Evolutionary conservation across 371 early-diverging fungal genomes (phyloP).

Genomic region (Mucor velutinosus): DNA sequence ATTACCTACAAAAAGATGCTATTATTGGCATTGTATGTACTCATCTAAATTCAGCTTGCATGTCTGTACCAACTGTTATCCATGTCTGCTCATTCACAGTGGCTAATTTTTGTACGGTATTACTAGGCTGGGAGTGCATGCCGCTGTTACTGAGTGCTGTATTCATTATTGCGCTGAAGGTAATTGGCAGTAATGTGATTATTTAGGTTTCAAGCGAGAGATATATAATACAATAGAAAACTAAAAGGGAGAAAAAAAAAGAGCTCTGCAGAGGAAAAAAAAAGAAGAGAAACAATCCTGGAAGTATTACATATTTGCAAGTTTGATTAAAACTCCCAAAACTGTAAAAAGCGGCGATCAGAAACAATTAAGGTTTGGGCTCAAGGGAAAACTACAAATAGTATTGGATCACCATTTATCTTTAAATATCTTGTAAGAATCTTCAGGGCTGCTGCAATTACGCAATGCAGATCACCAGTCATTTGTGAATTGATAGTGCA

Average conservation of each 20-base stretch:
- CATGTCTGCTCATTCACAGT: conserved; percentile 72
- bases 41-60: neutral
- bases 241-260: neutral
- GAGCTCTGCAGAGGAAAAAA: neutral
- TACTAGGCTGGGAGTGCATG: conserved; percentile 23
- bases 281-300: neutral
- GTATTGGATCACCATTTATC: neutral
- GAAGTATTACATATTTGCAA: neutral
- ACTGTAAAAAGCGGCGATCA: neutral
- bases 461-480: neutral
- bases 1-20: conserved; percentile 37
- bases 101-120: conserved; percentile 62
- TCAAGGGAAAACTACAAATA: neutral
- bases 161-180: neutral
- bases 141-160: neutral
- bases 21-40: neutral
- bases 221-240: neutral
- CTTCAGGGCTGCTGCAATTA: neutral
- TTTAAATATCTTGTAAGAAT: neutral
- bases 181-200: neutral
- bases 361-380: neutral
- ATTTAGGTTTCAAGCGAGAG: neutral
- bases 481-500: neutral
- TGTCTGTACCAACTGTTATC: conserved; percentile 67
- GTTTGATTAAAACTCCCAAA: neutral